Evolutionary conservation across 148 eudicot genomes (phyloP), one percentile per base, ranked within the genome.

Genomic region (Limonium bicolor): DNA sequence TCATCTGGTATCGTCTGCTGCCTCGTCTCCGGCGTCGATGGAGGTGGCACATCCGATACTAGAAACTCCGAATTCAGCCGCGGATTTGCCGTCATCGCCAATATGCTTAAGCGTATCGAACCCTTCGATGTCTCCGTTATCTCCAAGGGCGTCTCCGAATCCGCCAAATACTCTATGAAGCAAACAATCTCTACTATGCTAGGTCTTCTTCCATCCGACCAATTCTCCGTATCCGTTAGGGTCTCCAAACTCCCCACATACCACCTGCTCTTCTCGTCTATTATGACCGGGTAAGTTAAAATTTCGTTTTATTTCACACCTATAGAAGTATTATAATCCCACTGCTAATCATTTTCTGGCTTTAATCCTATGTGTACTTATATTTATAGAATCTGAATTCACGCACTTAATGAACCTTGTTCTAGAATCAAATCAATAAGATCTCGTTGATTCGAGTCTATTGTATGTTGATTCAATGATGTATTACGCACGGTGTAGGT

Each of bases 221-320:
- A 86, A 31, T 82, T 86, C 20, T 42, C 62, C 1, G 79, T 81
- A 20, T 58, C 67, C 0, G 74, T 86, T 68, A 70, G 79, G 71
- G 87, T 78, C 66, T 65, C 72, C 8, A 75, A 62, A 18, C 51
- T 59, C 9, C 84, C 84, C 27, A 68, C 82, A 4, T 67, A 64
- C 60, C 78, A 72, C 14, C 73, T 82, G 14, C 68, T 86, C 17
- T 70, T 57, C 18, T 77, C 96, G 20, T 81, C 93, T 1, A 67
- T 81, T 12, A 69, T 77, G 47, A 86, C 96, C 3, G 93, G 96
- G 96, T 86, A n/a, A n/a, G n/a, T n/a, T n/a, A n/a, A n/a, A n/a
- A 67, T 41, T 19, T 25, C 20, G 9, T 6, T 40, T 19, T 15
- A n/a, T 27, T 19, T 19, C 13, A 4, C n/a, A n/a, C n/a, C n/a